Conservation (phyloP, 2,329 filamentous ascomycete genomes). For the Neonectria ditissima region DNA sequence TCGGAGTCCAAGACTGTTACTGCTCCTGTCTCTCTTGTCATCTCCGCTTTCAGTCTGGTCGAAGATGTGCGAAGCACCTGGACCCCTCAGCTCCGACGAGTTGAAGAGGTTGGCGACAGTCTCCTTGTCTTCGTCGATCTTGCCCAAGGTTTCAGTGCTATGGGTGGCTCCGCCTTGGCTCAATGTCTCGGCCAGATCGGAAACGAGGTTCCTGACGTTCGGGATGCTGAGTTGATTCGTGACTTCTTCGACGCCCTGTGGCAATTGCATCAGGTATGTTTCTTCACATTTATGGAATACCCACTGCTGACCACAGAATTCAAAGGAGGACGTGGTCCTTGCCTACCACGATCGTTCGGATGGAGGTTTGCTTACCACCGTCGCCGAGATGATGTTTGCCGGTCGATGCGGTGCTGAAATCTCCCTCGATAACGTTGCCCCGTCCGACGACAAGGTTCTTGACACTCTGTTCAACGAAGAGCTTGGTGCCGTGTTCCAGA, state of each 20-base stretch:
- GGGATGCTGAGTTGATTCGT: slow-evolving; percentile 81
- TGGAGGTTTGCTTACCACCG: slow-evolving; percentile 88
- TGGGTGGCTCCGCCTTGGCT: slow-evolving; percentile 91
- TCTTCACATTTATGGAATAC: neutral
- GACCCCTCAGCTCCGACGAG: slow-evolving; percentile 87
- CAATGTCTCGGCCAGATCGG: slow-evolving; percentile 91
- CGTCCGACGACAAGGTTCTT: slow-evolving; percentile 73
- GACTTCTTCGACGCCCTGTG: slow-evolving; percentile 92
- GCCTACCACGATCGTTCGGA: slow-evolving; percentile 97
- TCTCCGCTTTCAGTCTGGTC: slow-evolving; percentile 90
- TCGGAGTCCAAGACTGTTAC: slow-evolving; percentile 85
- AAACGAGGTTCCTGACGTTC: slow-evolving; percentile 86
- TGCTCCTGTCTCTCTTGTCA: slow-evolving; percentile 89
- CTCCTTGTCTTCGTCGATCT: slow-evolving; percentile 93
- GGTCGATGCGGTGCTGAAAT: slow-evolving; percentile 90
- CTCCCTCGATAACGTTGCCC: slow-evolving; percentile 79
- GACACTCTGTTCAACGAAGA: slow-evolving; percentile 95
- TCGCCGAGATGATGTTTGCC: slow-evolving; percentile 98
- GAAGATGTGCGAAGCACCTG: slow-evolving; percentile 87
- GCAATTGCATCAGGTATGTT: slow-evolving; percentile 62
- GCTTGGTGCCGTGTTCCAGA: slow-evolving; percentile 94
- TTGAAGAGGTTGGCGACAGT: slow-evolving; percentile 90
- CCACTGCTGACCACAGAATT: neutral
- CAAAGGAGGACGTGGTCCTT: slow-evolving; percentile 72
- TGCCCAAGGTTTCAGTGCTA: slow-evolving; percentile 79